A percentile compares a stretch with the other conserved stretches of the same genome.
Conservation (phyloP, 139 green algal species). For the Gonium pectorale region DNA sequence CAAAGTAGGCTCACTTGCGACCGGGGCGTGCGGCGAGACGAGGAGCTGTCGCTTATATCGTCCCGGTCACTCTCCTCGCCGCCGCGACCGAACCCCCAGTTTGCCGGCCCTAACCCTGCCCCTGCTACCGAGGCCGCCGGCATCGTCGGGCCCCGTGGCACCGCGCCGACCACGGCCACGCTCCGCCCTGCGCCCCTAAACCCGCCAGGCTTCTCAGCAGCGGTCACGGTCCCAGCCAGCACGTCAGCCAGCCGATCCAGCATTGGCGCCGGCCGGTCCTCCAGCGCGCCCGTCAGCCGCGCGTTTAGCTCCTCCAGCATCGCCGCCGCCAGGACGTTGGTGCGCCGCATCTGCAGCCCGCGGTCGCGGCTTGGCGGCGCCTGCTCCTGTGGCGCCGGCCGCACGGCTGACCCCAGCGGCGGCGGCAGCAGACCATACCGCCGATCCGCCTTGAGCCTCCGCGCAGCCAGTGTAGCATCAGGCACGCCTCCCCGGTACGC, state of each 20-base stretch:
- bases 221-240: not conserved
- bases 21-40: too few relatives aligned
- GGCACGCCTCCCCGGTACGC: constrained; percentile 35
- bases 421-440: constrained; percentile 3
- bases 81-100: too few relatives aligned
- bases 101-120: too few relatives aligned
- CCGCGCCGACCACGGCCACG: too few relatives aligned
- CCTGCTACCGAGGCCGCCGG: too few relatives aligned
- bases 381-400: not conserved
- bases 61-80: too few relatives aligned
- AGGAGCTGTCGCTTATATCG: too few relatives aligned
- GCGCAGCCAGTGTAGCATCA: constrained; percentile 16
- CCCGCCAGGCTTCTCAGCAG: too few relatives aligned
- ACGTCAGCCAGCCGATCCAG: constrained; percentile 32
- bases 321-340: constrained; percentile 27
- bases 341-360: not conserved
- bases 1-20: too few relatives aligned
- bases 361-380: not conserved
- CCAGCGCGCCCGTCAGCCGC: not conserved
- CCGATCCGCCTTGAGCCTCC: constrained; percentile 33
- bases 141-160: too few relatives aligned
- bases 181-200: too few relatives aligned
- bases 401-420: not conserved
- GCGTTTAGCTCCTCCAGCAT: constrained; percentile 29
- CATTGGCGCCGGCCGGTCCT: not conserved